Percentiles rank a stretch among this genome's conserved stretches.
phyloP scores from a whole-genome alignment of 2,329 filamentous ascomycete species.

The Tolypocladium ovalisporum region DNA sequence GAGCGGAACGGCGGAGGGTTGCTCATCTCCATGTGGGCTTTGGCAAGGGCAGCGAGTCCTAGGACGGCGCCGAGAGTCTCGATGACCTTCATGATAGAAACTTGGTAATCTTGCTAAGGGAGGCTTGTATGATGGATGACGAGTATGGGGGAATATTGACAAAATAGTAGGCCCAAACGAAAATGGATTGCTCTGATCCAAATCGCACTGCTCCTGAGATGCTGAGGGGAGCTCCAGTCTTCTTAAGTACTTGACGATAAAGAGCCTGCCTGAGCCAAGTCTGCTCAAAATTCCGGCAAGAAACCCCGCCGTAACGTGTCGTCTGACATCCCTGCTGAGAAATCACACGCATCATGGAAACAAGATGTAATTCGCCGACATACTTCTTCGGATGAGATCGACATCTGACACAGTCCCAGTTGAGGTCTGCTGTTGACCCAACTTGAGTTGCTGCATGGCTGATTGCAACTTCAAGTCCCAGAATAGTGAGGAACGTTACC shows the following conservation, averaged over 20 bases:
- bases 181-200: no score
- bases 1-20: conserved; percentile 41
- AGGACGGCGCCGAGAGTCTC: conserved; percentile 17
- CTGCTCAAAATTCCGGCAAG: not conserved
- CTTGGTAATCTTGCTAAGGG: not conserved
- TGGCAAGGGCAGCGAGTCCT: conserved; percentile 29
- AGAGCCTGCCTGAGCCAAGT: not conserved
- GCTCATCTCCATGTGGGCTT: conserved; percentile 47
- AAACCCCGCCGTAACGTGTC: not conserved
- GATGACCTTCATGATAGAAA: not conserved
- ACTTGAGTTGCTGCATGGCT: not conserved
- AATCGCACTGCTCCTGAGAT: no score
- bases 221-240: not conserved
- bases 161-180: not conserved
- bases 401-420: not conserved
- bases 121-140: not conserved
- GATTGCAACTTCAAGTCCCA: not conserved
- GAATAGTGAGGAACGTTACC: not conserved
- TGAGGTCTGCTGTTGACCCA: not conserved
- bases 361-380: not conserved
- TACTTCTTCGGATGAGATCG: not conserved
- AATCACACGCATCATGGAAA: not conserved
- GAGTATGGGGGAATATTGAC: not conserved
- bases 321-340: not conserved
- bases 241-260: not conserved